phyloP scores from a whole-genome alignment of 2,329 filamentous ascomycete species.

The Leptographium flavum region DNA sequence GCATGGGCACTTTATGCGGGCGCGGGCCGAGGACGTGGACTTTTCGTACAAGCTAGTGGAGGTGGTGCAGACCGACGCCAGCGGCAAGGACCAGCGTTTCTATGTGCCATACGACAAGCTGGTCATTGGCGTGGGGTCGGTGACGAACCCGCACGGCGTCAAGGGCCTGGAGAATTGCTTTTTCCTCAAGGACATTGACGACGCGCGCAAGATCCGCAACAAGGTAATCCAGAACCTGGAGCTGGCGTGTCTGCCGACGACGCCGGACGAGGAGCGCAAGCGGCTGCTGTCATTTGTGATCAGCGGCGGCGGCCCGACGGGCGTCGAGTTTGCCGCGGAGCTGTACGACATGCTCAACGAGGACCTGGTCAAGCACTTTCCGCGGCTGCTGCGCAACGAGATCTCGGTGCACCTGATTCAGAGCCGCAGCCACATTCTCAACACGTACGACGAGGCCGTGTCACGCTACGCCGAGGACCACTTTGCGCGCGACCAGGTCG shows the following conservation, averaged over 20 bases:
- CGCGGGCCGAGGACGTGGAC: constrained; percentile 74
- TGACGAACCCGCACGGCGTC: constrained; percentile 89
- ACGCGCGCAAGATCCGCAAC: constrained; percentile 81
- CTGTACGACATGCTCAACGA: constrained; percentile 94
- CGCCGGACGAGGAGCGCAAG: constrained; percentile 71
- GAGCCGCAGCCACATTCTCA: constrained; percentile 84
- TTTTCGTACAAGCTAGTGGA: constrained; percentile 88
- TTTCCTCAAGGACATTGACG: constrained; percentile 89
- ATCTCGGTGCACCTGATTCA: constrained; percentile 97
- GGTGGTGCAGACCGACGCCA: constrained; percentile 55
- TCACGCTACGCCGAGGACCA: constrained; percentile 84
- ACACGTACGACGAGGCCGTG: constrained; percentile 93
- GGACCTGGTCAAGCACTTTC: constrained; percentile 72
- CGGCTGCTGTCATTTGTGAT: constrained; percentile 90
- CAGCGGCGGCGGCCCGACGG: constrained; percentile 87
- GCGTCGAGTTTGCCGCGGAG: constrained; percentile 94
- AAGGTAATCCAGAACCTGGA: constrained; percentile 82
- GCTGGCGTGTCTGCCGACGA: constrained; percentile 82
- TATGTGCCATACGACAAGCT: constrained; percentile 97
- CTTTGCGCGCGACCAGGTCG: constrained; percentile 81
- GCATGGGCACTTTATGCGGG: constrained; percentile 80
- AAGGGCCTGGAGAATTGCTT: constrained; percentile 87
- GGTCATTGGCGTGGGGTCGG: constrained; percentile 79
- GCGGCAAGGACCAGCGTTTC: constrained; percentile 65
- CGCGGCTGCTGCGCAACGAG: constrained; percentile 83